A percentile compares a stretch with the other conserved stretches of the same genome.
Conservation (phyloP, 257 asterid species). For the Datura wrightii region DNA sequence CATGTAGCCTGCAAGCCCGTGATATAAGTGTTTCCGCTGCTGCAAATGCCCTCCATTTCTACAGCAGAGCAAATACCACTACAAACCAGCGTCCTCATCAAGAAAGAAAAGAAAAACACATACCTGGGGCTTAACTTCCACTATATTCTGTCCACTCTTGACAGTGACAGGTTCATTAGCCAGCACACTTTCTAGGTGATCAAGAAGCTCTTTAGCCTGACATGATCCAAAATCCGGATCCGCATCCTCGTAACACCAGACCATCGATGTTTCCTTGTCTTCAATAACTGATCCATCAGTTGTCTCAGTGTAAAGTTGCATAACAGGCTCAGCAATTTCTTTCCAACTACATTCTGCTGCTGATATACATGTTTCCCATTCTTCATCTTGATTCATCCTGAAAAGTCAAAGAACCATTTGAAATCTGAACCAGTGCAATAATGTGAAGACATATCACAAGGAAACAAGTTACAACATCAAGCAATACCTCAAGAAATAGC, state of each 20-base stretch:
- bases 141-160: constrained; percentile 72
- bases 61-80: background rate
- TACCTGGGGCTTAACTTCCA: constrained; percentile 96
- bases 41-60: background rate
- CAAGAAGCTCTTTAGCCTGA: constrained; percentile 91
- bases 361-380: constrained; percentile 81
- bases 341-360: constrained; percentile 82
- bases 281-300: constrained; percentile 90
- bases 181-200: constrained; percentile 88
- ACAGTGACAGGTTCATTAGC: constrained; percentile 91
- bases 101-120: constrained; percentile 27
- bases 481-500: constrained; percentile 69
- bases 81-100: background rate
- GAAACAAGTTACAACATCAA: background rate
- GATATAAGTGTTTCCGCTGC: background rate
- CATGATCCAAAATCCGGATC: constrained; percentile 96
- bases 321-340: constrained; percentile 89
- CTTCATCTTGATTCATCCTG: constrained; percentile 70
- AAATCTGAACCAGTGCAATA: background rate
- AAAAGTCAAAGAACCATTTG: background rate
- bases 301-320: constrained; percentile 84
- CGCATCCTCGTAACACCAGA: constrained; percentile 89
- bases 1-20: background rate
- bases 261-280: constrained; percentile 78
- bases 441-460: background rate